Conservation (phyloP, 441 rosid species). For the Hura crepitans region DNA sequence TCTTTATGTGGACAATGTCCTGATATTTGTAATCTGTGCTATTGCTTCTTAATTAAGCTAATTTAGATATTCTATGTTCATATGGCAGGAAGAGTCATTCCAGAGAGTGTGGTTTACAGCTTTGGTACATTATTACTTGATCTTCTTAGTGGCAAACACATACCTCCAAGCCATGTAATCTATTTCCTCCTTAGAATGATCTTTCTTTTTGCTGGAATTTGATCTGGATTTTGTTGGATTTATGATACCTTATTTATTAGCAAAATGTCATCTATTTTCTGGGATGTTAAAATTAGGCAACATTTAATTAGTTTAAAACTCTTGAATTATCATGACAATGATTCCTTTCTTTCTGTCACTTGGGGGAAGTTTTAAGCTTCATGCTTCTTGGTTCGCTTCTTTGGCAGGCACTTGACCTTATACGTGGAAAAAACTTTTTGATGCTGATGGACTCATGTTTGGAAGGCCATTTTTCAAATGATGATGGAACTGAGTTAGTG, state of each 20-base stretch:
- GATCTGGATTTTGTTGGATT: not conserved
- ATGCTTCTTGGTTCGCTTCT: slow-evolving; percentile 18
- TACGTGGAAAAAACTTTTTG: slow-evolving; percentile 76
- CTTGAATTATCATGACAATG: not conserved
- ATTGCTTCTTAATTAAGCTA: slow-evolving; percentile 19
- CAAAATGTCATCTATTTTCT: not conserved
- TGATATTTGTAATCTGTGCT: not conserved
- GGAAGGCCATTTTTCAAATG: slow-evolving; percentile 87
- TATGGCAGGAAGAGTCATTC: slow-evolving; percentile 80
- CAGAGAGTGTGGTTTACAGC: slow-evolving; percentile 92
- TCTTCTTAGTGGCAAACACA: slow-evolving; percentile 97
- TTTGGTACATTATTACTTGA: slow-evolving; percentile 92
- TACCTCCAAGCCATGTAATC: slow-evolving; percentile 94
- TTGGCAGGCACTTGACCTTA: slow-evolving; percentile 86
- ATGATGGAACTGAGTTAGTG: slow-evolving; percentile 90
- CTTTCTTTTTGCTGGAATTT: slow-evolving; percentile 16
- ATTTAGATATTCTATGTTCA: slow-evolving; percentile 16
- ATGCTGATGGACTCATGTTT: slow-evolving; percentile 92
- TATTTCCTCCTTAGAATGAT: slow-evolving; percentile 19
- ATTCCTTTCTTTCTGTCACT: not conserved
- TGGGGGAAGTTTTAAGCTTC: slow-evolving; percentile 2
- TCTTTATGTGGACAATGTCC: not conserved
- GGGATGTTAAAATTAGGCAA: not conserved
- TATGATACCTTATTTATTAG: not conserved
- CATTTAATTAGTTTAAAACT: not conserved